Percentiles rank a stretch among this genome's conserved stretches.
phyloP scores from a whole-genome alignment of 495 filamentous ascomycete genomes.

The Penicillium goetzii region DNA sequence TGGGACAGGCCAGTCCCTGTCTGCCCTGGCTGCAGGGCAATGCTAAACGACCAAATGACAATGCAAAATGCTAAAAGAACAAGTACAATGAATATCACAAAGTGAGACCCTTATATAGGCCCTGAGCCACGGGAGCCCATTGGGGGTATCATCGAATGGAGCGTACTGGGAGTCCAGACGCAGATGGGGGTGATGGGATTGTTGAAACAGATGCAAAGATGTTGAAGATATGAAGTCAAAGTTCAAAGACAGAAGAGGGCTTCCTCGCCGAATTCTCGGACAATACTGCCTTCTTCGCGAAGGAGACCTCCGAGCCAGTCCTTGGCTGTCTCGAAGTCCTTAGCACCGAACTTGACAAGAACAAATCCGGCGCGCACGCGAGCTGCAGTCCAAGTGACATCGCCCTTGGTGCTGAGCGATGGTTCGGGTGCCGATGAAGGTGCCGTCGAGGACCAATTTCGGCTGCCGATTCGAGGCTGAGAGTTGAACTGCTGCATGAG shows the following conservation, averaged over 20 bases:
- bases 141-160: conserved; percentile 22
- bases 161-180: conserved; percentile 5
- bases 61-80: conserved; percentile 19
- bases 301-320: conserved; percentile 63
- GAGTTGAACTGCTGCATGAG: conserved; percentile 74
- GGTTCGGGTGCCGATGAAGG: conserved; percentile 37
- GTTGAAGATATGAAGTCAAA: neutral
- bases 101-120: conserved; percentile 4
- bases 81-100: conserved; percentile 15
- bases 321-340: conserved; percentile 63
- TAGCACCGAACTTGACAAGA: conserved; percentile 81
- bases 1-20: neutral
- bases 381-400: conserved; percentile 84
- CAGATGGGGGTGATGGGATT: neutral
- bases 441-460: conserved; percentile 65
- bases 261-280: conserved; percentile 64
- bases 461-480: conserved; percentile 81
- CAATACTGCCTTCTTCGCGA: conserved; percentile 59
- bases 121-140: conserved; percentile 11
- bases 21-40: neutral
- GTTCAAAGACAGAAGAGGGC: conserved; percentile 60
- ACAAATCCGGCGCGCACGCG: conserved; percentile 76
- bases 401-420: conserved; percentile 51
- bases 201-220: conserved; percentile 13
- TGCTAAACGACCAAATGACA: conserved; percentile 18